Evolutionary conservation across 148 eudicot species (phyloP).

Genomic region (Nepenthes mirabilis): DNA sequence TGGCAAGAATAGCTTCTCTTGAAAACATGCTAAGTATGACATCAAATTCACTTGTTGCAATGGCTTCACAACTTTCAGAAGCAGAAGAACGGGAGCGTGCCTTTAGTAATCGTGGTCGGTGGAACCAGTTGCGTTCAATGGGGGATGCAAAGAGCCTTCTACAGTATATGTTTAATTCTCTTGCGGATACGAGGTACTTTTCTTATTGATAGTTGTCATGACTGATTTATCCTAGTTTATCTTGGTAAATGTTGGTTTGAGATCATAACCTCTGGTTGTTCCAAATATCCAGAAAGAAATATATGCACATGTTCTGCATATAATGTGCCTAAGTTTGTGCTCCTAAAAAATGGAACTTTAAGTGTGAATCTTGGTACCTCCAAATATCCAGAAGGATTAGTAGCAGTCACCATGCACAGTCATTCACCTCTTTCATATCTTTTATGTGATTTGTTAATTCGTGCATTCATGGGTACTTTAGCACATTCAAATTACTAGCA

Average conservation of each 20-base stretch:
- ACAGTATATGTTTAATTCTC: constrained; percentile 83
- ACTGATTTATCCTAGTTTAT: too few relatives aligned
- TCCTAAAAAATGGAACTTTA: too few relatives aligned
- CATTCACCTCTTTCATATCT: too few relatives aligned
- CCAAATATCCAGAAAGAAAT: background rate
- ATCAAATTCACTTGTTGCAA: constrained; percentile 88
- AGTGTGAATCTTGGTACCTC: background rate
- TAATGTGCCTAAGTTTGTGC: too few relatives aligned
- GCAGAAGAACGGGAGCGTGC: constrained; percentile 96
- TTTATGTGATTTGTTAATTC: too few relatives aligned
- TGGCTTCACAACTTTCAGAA: constrained; percentile 99
- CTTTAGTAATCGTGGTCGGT: constrained; percentile 69
- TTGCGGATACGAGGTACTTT: constrained; percentile 66
- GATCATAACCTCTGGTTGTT: background rate
- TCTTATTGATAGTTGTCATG: background rate
- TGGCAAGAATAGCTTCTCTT: constrained; percentile 88
- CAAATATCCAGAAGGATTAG: background rate
- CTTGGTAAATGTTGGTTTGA: too few relatives aligned
- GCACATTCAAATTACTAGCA: too few relatives aligned
- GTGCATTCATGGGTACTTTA: too few relatives aligned
- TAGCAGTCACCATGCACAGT: background rate
- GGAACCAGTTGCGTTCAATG: constrained; percentile 93
- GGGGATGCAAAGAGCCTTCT: constrained; percentile 87
- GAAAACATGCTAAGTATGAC: constrained; percentile 89
- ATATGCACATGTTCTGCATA: too few relatives aligned